These are phyloP conservation scores for Schrenkiella parvula DNA, from an alignment of 345 rosid genomes.

Conservation along the genomic window DNA sequence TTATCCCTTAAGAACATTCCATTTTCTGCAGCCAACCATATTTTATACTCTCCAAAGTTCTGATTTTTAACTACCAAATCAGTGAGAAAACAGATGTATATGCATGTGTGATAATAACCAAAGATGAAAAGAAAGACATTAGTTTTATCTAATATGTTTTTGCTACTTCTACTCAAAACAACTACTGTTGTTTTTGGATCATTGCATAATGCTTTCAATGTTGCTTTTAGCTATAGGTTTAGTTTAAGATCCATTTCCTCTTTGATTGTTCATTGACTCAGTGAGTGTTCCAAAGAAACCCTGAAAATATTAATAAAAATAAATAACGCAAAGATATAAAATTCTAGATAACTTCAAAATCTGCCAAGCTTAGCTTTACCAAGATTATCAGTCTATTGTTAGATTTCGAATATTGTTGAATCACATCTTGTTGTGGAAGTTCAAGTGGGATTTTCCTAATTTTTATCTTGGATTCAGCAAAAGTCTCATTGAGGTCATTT, in stretches of 20 bases:
- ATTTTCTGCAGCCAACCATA: slow-evolving; percentile 95
- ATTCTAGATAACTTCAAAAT: neutral
- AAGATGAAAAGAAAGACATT: slow-evolving; percentile 6
- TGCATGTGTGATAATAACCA: neutral
- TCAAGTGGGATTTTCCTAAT: slow-evolving; percentile 63
- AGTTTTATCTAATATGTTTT: slow-evolving; percentile 47
- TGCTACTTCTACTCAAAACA: slow-evolving; percentile 76
- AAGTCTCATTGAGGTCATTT: slow-evolving; percentile 78
- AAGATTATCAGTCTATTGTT: slow-evolving; percentile 70
- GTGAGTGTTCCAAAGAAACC: slow-evolving; percentile 87
- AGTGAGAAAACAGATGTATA: slow-evolving; percentile 2
- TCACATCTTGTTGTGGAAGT: slow-evolving; percentile 63
- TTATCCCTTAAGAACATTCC: slow-evolving; percentile 83
- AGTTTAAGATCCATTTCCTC: slow-evolving; percentile 34
- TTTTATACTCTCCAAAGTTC: slow-evolving; percentile 66
- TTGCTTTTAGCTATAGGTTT: slow-evolving; percentile 64
- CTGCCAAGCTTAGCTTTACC: slow-evolving; percentile 38
- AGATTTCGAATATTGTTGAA: slow-evolving; percentile 51
- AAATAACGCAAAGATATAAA: neutral
- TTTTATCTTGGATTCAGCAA: slow-evolving; percentile 70
- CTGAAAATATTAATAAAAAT: slow-evolving; percentile 31
- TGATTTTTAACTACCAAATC: slow-evolving; percentile 24
- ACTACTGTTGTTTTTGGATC: slow-evolving; percentile 72
- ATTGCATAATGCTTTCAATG: slow-evolving; percentile 53
- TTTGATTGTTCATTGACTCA: slow-evolving; percentile 63